Evolutionary conservation across 2,329 filamentous ascomycete species (phyloP), one percentile per base, ranked within the genome.

Genomic region (Penicillium sp.): DNA sequence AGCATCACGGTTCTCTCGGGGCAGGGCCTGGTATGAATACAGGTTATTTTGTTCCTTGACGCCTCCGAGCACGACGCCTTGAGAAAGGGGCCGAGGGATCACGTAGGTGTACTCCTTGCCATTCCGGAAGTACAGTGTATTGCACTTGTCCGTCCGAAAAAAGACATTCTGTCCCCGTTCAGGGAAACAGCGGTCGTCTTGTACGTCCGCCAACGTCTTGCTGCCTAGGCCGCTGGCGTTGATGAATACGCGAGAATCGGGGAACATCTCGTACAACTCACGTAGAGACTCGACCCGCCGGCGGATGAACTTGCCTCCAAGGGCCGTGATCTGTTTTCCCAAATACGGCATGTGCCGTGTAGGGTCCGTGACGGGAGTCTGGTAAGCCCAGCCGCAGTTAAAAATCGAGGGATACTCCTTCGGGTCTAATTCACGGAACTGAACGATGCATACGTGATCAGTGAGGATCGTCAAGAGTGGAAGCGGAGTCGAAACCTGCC

Each of bases 81-180:
- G 51, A 1, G 70, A 68, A 9, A 64, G 39, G 2, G 69, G 68
- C 14, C 70, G 67, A 20, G 70, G 70, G 11, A 73, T 71, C 24
- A 73, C 60, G 53, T 73, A 72, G 20, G 70, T 72, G 44, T 73
- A 73, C 50, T 72, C 68, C 33, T 63, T 57, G 27, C 69, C 70
- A 46, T 69, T 70, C 2, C 68, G 66, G 36, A 72, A 70, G 53
- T 69, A 69, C 57, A 72, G 55, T 0, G 58, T 66, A 10, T 63
- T 42, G 48, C 64, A 68, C 24, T 64, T 52, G 3, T 66, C 55
- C 1, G 69, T 72, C 31, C 54, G 57, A 14, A 65, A 61, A 41
- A 71, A 72, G 7, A 72, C 69, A 53, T 72, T 73, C 51, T 73
- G 70, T 9, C 70, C 70, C 20, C 69, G 55, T 51, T 72, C 69